A percentile compares a stretch with the other conserved stretches of the same genome.
Evolutionary conservation across 495 filamentous ascomycete species (phyloP).

Genomic region (Neurospora sp.): DNA sequence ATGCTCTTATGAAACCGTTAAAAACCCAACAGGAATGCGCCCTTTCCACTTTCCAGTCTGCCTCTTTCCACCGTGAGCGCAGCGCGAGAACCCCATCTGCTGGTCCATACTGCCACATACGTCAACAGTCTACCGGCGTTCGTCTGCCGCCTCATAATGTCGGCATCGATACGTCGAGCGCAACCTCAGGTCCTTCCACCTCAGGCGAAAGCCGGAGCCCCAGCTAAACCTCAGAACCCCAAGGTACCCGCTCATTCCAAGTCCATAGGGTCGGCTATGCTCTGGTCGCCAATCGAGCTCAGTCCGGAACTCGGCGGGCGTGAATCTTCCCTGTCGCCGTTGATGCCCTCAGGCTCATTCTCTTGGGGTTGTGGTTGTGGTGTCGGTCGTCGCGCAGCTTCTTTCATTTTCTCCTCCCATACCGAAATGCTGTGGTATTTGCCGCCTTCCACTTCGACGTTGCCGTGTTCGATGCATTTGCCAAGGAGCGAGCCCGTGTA

Average conservation of each 20-base stretch:
- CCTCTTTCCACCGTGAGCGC: background rate
- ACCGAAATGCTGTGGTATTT: constrained; percentile 52
- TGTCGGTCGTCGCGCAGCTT: constrained; percentile 14
- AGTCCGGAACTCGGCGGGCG: constrained; percentile 40
- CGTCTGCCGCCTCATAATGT: background rate
- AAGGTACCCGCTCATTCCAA: background rate
- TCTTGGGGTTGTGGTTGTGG: constrained; percentile 9
- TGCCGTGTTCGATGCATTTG: constrained; percentile 53
- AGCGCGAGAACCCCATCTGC: background rate
- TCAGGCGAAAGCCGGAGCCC: background rate
- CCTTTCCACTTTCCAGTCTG: background rate
- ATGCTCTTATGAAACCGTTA: constrained; percentile 8
- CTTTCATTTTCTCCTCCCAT: constrained; percentile 42
- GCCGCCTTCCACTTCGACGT: constrained; percentile 63
- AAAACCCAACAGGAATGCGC: background rate
- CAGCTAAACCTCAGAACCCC: constrained; percentile 8
- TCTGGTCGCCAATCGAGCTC: constrained; percentile 40
- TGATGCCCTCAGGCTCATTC: background rate
- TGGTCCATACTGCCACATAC: background rate
- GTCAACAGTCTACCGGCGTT: background rate
- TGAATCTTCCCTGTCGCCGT: constrained; percentile 22
- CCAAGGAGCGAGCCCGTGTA: constrained; percentile 75
- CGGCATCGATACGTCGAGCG: background rate
- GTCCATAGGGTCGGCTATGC: constrained; percentile 33
- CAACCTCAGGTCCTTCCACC: background rate